Conservation (phyloP, 306 rosid genomes). For the Crataegus laevigata region DNA sequence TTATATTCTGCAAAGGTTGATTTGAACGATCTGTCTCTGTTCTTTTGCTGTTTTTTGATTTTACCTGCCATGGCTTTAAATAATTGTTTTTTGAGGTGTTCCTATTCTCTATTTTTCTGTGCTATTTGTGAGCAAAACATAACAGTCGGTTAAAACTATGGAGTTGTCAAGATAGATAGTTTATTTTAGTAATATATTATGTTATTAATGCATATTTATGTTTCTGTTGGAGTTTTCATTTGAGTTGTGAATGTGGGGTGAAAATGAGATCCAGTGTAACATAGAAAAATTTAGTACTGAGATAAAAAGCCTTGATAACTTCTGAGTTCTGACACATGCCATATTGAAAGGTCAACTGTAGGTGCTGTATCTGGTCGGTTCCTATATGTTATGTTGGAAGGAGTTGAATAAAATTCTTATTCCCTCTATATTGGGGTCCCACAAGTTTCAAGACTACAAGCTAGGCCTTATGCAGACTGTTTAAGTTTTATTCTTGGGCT, state of each 20-base stretch:
- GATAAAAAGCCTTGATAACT: background rate
- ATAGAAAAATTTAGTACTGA: background rate
- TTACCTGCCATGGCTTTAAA: background rate
- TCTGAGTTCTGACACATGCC: background rate
- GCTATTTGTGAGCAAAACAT: background rate
- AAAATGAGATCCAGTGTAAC: background rate
- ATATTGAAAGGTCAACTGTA: background rate
- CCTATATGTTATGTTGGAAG: background rate
- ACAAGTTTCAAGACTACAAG: background rate
- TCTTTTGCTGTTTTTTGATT: slow-evolving; percentile 1
- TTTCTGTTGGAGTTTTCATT: background rate
- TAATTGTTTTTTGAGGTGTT: background rate
- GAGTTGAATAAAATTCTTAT: background rate
- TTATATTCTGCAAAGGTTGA: slow-evolving; percentile 88
- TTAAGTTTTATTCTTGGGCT: background rate
- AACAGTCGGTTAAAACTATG: background rate
- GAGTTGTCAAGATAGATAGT: background rate
- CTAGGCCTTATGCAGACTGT: background rate
- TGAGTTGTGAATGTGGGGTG: background rate
- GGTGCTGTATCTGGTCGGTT: background rate
- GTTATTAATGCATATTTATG: background rate
- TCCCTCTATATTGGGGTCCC: background rate
- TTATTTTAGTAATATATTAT: background rate
- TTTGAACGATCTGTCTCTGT: background rate
- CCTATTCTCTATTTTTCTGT: background rate